phyloP scores from a whole-genome alignment of 805 yeast species.

The Jamesozyma rosinii region DNA sequence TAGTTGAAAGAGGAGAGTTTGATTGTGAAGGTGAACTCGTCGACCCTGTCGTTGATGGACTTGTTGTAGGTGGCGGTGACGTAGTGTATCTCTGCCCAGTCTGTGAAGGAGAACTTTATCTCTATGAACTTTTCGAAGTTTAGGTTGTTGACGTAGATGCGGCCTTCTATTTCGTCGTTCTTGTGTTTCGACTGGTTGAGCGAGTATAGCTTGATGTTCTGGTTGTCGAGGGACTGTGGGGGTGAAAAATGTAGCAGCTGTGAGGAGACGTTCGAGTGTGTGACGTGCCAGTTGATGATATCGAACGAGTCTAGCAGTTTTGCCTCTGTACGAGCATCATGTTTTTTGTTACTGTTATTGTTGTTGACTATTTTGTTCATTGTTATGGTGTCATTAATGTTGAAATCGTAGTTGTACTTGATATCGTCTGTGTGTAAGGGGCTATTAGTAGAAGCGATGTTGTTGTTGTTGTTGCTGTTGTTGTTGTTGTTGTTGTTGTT shows the following conservation, averaged over 20 bases:
- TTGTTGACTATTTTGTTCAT: background rate
- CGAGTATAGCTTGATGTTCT: slow-evolving; percentile 17
- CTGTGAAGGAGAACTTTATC: slow-evolving; percentile 28
- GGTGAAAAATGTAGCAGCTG: background rate
- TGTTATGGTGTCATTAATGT: slow-evolving; percentile 10
- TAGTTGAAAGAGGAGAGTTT: slow-evolving; percentile 24
- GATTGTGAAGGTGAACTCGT: slow-evolving; percentile 27
- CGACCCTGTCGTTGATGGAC: slow-evolving; percentile 20
- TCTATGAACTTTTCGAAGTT: slow-evolving; percentile 29
- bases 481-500: background rate
- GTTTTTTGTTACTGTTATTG: background rate
- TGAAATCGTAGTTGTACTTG: slow-evolving; percentile 10
- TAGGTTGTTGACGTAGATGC: slow-evolving; percentile 25
- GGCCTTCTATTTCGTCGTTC: slow-evolving; percentile 16
- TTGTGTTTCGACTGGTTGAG: slow-evolving; percentile 4
- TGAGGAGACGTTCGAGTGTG: background rate
- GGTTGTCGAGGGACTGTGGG: slow-evolving; percentile 5
- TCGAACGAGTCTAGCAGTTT: slow-evolving; percentile 2
- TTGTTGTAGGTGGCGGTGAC: slow-evolving; percentile 20
- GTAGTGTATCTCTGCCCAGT: slow-evolving; percentile 29
- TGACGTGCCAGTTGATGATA: slow-evolving; percentile 3
- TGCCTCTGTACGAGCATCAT: background rate
- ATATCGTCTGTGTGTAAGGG: background rate
- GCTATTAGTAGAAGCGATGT: slow-evolving; percentile 13
- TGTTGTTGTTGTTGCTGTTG: background rate